Conservation (phyloP, 345 rosid genomes). For the Citrus medica region DNA sequence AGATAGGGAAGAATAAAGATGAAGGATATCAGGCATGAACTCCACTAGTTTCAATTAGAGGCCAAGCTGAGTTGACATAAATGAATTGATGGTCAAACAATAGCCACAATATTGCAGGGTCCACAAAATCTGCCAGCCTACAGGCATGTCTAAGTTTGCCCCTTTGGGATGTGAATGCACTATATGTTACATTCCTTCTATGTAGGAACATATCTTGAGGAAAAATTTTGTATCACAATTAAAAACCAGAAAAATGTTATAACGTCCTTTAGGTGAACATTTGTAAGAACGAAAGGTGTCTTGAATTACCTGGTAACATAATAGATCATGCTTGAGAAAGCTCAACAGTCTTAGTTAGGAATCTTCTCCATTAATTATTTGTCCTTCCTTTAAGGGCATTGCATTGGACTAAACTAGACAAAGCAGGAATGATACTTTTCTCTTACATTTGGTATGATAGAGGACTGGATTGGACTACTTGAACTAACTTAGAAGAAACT, state of each 20-base stretch:
- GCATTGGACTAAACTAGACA: too few species aligned
- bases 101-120: neutral
- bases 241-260: neutral
- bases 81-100: neutral
- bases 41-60: neutral
- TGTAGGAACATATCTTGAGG: neutral
- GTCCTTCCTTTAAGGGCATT: neutral
- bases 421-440: too few species aligned
- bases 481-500: too few species aligned
- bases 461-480: too few species aligned
- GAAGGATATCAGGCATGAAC: neutral
- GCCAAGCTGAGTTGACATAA: neutral
- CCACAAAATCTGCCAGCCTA: neutral
- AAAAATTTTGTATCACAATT: neutral
- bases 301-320: neutral
- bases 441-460: too few species aligned
- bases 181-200: neutral
- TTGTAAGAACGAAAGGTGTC: neutral
- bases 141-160: neutral
- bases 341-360: neutral
- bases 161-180: neutral
- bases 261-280: neutral
- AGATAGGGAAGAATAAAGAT: neutral
- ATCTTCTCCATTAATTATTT: neutral
- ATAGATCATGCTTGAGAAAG: neutral